phyloP scores from a whole-genome alignment of 331 rosid species.

The Spiraea crenata region DNA sequence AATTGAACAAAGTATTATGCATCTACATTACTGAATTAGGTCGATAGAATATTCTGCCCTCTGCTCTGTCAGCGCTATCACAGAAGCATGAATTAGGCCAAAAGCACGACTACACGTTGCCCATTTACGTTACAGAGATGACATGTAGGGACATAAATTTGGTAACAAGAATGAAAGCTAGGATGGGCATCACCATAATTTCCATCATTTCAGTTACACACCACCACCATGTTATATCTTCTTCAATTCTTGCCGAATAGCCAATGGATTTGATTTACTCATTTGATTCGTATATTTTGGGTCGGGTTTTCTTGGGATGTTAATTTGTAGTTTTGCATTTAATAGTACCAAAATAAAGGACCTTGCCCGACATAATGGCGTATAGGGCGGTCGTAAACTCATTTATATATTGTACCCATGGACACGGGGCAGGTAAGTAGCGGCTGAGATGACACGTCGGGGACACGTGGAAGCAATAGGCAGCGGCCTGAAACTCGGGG shows the following conservation, averaged over 20 bases:
- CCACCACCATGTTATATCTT: neutral
- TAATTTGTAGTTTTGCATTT: neutral
- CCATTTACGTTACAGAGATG: neutral
- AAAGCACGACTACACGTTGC: neutral
- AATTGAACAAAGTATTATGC: no score
- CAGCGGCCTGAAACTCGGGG: neutral
- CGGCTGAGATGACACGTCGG: neutral
- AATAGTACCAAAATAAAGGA: neutral
- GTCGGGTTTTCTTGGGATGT: no score
- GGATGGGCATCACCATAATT: neutral
- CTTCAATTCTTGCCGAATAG: neutral
- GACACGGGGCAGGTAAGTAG: neutral
- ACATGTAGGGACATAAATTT: neutral
- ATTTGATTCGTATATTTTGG: no score
- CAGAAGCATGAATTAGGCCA: neutral
- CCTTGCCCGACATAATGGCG: neutral
- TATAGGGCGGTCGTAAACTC: neutral
- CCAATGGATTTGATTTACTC: no score
- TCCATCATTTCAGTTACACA: neutral
- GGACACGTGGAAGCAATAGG: neutral
- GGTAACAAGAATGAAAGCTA: neutral
- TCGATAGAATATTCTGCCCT: no score
- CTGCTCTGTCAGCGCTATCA: no score
- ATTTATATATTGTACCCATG: neutral
- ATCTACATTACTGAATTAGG: no score